Base-by-base conservation (phyloP, 768 basidiomycete genomes). In the Boletus sensibilis region DNA sequence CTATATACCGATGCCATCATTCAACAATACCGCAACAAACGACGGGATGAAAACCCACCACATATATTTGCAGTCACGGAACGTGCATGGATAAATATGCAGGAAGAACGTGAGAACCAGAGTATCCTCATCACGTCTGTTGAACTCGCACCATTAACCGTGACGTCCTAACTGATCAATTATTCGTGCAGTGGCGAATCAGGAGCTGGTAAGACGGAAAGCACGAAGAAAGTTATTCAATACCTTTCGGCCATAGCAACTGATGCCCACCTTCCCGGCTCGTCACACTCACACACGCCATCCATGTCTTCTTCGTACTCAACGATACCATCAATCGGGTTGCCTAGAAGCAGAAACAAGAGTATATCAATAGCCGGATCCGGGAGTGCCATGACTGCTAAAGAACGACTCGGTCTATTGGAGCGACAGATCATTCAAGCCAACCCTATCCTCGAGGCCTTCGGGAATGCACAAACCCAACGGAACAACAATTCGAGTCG, bases 211-310 rank as follows among this genome's bases (percentile, higher is more conserved):
- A 99, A 98, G 79, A 99, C 97, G 2, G 97, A 98, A 70, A 98
- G 96, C 75, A 92, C 90, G 14, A 98, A 99, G 81, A 98, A 98
- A 68, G 96, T 98, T 66, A 99, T 99, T 52, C 97, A 98, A 71
- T 99, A 98, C 74, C 85, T 99, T 40, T 96, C 97, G 1, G 93
- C 97, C 8, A 98, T 98, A 63, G 97, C 97, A 2, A 85, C 92
- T 12, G 92, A 94, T 64, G 78, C 82, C 2, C 83, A 90, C 64
- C 74, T 77, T 18, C 68, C 79, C 16, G 68, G 79, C 4, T 73
- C 81, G 21, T 82, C 88, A 0, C 88, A 91, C 68, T 82, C 87
- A 9, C 84, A 84, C 46, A 81, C 88, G 5, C 78, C 86, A 2
- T 87, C 87, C 2, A 70, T 89, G 13, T 73, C 83, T 33, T 73